phyloP scores from a whole-genome alignment of 345 rosid genomes.

The Populus alba region DNA sequence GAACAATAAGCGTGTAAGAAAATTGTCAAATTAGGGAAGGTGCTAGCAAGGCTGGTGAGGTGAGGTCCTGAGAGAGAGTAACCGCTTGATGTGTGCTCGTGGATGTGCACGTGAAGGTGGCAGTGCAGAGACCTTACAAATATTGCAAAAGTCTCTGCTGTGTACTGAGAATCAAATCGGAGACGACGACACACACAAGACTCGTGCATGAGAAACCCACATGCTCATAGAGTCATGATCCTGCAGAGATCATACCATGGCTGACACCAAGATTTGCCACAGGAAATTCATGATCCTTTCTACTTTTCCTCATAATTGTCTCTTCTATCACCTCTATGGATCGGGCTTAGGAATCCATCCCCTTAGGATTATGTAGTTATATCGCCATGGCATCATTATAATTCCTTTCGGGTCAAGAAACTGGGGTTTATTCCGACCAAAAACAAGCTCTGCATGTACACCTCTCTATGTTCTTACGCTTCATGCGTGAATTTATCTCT shows the following conservation, averaged over 20 bases:
- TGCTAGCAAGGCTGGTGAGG: background rate
- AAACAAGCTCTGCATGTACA: too few relatives aligned
- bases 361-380: background rate
- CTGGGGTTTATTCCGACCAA: too few relatives aligned
- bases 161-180: background rate
- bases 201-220: background rate
- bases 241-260: background rate
- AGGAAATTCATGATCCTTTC: background rate
- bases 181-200: background rate
- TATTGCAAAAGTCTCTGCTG: background rate
- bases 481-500: too few relatives aligned
- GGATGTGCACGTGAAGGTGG: slow-evolving; percentile 10
- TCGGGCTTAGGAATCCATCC: background rate
- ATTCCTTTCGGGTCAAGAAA: background rate
- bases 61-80: background rate
- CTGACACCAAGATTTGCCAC: slow-evolving; percentile 2
- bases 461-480: too few relatives aligned
- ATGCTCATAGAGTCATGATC: background rate
- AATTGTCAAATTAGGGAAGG: background rate
- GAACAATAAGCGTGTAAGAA: too few relatives aligned
- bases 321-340: background rate
- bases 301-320: background rate
- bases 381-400: background rate
- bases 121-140: background rate
- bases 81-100: background rate